phyloP scores from a whole-genome alignment of 2,329 filamentous ascomycete genomes.

The Neobulgaria alba region DNA sequence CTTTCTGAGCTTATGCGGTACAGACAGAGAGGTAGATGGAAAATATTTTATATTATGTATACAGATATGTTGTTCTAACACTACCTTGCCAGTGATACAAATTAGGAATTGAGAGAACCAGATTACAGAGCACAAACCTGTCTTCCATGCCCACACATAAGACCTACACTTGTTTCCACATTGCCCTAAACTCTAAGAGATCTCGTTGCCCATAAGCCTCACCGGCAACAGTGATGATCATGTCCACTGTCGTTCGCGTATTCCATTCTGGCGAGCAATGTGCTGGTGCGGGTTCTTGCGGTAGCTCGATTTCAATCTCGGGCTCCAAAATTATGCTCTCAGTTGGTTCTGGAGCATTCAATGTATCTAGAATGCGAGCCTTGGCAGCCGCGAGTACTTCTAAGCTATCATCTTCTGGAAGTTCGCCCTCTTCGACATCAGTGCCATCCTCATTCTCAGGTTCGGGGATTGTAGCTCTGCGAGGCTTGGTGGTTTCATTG shows the following conservation, averaged over 20 bases:
- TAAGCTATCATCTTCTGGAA: background rate
- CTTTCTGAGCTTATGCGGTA: no score
- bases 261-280: conserved; percentile 22
- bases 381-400: conserved; percentile 32
- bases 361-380: conserved; percentile 32
- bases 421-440: background rate
- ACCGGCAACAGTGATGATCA: conserved; percentile 81
- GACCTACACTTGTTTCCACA: conserved; percentile 31
- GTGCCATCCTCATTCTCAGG: background rate
- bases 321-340: conserved; percentile 9
- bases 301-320: background rate
- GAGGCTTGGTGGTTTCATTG: background rate
- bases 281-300: background rate
- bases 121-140: no score
- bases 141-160: conserved; percentile 5
- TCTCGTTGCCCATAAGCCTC: conserved; percentile 88
- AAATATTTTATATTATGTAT: no score
- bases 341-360: conserved; percentile 2
- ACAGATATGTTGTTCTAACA: no score
- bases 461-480: background rate
- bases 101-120: no score
- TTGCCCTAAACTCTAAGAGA: conserved; percentile 63
- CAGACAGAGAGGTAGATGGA: no score
- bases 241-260: conserved; percentile 66
- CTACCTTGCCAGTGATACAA: no score